phyloP scores from a whole-genome alignment of 805 yeast genomes.

The Wickerhamomyces sydowiorum region DNA sequence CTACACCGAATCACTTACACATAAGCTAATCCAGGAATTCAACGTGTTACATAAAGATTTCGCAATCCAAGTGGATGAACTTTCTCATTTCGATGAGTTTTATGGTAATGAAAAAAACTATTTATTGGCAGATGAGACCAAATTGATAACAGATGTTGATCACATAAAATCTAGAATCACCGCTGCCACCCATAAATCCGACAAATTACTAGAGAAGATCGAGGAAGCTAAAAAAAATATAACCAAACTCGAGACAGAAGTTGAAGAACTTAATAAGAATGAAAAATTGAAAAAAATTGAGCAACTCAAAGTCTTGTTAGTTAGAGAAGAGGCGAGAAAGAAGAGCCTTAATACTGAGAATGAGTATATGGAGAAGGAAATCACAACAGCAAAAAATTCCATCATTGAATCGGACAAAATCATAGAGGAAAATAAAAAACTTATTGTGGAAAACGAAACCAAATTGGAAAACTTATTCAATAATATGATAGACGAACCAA shows the following conservation, averaged over 20 bases:
- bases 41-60: conserved; percentile 41
- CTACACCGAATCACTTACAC: conserved; percentile 48
- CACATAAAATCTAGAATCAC: conserved; percentile 30
- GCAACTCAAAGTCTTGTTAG: conserved; percentile 40
- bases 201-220: conserved; percentile 21
- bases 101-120: conserved; percentile 40
- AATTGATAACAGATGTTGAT: conserved; percentile 40
- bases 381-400: conserved; percentile 45
- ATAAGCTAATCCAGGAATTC: conserved; percentile 52
- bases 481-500: conserved; percentile 9
- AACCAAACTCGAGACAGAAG: conserved; percentile 21
- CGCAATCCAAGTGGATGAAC: conserved; percentile 40
- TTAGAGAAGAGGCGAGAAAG: conserved; percentile 35
- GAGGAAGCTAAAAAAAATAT: conserved; percentile 22
- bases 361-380: conserved; percentile 58
- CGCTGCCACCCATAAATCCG: conserved; percentile 25
- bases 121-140: conserved; percentile 37
- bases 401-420: conserved; percentile 36
- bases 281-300: conserved; percentile 27
- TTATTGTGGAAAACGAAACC: conserved; percentile 7
- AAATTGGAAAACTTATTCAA: conserved; percentile 15
- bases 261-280: conserved; percentile 22
- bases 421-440: conserved; percentile 17
- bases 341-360: conserved; percentile 51
- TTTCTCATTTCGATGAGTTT: conserved; percentile 31